Percentiles rank a stretch among this genome's conserved stretches.
phyloP scores from a whole-genome alignment of 169 alveolate genomes.

The Theileria orientalis region DNA sequence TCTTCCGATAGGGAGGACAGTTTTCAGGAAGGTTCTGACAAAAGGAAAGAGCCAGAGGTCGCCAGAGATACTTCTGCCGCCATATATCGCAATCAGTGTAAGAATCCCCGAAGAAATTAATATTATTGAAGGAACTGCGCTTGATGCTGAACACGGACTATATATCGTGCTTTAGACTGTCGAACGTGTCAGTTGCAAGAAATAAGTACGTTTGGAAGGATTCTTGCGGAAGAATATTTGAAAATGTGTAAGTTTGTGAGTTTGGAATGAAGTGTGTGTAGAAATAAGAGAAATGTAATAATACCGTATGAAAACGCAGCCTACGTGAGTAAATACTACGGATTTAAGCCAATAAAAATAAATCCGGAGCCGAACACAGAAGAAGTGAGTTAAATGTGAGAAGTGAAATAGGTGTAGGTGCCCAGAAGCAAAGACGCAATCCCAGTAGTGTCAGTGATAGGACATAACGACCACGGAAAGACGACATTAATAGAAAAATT shows the following conservation, averaged over 20 bases:
- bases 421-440: conserved; percentile 33
- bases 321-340: conserved; percentile 64
- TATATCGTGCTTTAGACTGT: conserved; percentile 65
- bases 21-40: conserved; percentile 67
- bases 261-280: not conserved
- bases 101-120: not conserved
- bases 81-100: conserved; percentile 69
- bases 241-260: conserved; percentile 46
- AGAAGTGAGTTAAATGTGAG: conserved; percentile 18
- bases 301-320: conserved; percentile 78
- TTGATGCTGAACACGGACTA: conserved; percentile 69
- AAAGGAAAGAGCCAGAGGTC: conserved; percentile 72
- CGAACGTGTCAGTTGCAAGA: conserved; percentile 66
- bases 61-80: conserved; percentile 76
- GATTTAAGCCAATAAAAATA: conserved; percentile 70
- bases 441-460: conserved; percentile 80
- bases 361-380: conserved; percentile 74
- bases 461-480: conserved; percentile 84
- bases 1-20: conserved; percentile 72
- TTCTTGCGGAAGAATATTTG: conserved; percentile 68
- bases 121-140: conserved; percentile 64
- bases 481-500: conserved; percentile 76
- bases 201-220: conserved; percentile 74
- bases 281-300: conserved; percentile 70
- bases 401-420: not conserved